phyloP scores from a whole-genome alignment of 352 stramenopile species.

The Pythium inflatum region DNA sequence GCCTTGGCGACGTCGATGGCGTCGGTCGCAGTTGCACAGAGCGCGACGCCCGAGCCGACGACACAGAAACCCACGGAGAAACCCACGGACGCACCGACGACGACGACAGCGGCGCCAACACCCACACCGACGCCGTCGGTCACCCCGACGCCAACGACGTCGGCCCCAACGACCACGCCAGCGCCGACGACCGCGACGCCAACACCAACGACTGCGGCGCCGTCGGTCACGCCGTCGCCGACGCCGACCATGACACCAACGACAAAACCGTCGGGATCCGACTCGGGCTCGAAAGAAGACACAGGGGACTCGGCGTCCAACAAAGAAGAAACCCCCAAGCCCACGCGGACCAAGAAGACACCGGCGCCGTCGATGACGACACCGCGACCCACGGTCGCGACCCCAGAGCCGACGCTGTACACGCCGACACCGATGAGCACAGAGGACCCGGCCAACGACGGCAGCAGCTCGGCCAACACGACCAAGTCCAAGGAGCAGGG shows the following conservation, averaged over 20 bases:
- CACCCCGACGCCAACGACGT: conserved; percentile 6
- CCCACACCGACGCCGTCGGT: neutral
- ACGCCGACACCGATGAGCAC: conserved; percentile 18
- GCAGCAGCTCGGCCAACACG: neutral
- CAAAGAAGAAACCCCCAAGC: conserved; percentile 5
- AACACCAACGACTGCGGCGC: neutral
- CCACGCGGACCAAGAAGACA: conserved; percentile 24
- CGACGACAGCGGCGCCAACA: conserved; percentile 3
- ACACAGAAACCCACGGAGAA: conserved; percentile 15
- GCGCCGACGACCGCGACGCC: conserved; percentile 2
- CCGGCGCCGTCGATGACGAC: conserved; percentile 1
- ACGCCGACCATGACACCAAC: conserved; percentile 9
- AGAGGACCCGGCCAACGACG: neutral
- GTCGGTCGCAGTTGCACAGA: conserved; percentile 14
- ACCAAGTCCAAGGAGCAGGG: neutral
- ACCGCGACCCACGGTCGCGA: neutral
- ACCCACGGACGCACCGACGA: conserved; percentile 1
- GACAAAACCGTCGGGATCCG: neutral
- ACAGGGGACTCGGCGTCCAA: conserved; percentile 5
- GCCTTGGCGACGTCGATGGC: conserved; percentile 3
- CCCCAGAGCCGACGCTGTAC: neutral
- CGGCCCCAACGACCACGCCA: conserved; percentile 5
- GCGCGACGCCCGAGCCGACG: neutral
- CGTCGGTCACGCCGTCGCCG: neutral
- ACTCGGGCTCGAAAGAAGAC: conserved; percentile 12